Conservation (phyloP, 1,139 yeast genomes). For the Diutina ranongensis region DNA sequence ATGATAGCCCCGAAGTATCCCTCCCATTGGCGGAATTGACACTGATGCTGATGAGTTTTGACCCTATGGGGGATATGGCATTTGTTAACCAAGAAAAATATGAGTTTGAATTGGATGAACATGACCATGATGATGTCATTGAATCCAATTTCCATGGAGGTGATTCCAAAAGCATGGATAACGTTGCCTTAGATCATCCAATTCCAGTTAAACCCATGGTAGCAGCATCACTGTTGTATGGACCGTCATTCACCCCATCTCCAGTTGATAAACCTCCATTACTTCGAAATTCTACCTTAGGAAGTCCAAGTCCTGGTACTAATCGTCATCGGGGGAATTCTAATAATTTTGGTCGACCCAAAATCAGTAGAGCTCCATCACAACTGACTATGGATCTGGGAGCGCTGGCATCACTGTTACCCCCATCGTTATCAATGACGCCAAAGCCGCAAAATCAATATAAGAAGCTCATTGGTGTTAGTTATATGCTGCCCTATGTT, state of each 20-base stretch:
- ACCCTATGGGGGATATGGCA: constrained; percentile 37
- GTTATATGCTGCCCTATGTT: constrained; percentile 25
- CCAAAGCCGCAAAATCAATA: neutral
- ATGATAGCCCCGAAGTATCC: constrained; percentile 15
- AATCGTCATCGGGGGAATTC: neutral
- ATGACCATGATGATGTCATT: neutral
- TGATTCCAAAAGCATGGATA: neutral
- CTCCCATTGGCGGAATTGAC: constrained; percentile 31
- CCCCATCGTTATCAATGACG: neutral
- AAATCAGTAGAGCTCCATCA: neutral
- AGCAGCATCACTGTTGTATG: neutral
- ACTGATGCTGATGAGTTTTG: constrained; percentile 32
- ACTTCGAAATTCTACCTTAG: neutral
- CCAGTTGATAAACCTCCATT: neutral
- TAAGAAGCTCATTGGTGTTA: neutral
- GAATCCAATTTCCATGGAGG: constrained; percentile 6
- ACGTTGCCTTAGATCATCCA: neutral
- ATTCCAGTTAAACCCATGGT: neutral
- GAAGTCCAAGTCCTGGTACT: neutral
- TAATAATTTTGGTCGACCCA: neutral
- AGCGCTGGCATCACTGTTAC: neutral
- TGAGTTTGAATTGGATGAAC: constrained; percentile 22
- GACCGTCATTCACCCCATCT: neutral
- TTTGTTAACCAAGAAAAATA: constrained; percentile 41
- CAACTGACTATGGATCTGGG: constrained; percentile 3